Evolutionary conservation across 495 filamentous ascomycete species (phyloP).

Genomic region (Peziza echinospora): DNA sequence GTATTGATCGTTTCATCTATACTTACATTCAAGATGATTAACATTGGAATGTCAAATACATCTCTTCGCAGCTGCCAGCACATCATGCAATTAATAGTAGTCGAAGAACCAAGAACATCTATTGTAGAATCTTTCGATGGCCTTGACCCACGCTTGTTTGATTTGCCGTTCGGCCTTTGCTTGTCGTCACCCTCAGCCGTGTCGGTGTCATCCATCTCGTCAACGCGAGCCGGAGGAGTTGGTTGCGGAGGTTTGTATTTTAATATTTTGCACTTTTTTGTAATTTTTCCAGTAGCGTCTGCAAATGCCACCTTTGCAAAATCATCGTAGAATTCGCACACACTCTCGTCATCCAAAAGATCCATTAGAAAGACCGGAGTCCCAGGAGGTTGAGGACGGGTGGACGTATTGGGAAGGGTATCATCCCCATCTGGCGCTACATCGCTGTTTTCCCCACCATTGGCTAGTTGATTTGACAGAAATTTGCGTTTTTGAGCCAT

Average conservation of each 20-base stretch:
- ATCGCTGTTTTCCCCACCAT: not conserved
- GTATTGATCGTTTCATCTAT: no score
- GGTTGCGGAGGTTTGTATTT: slow-evolving; percentile 40
- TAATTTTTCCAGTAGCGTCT: slow-evolving; percentile 63
- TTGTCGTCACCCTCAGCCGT: slow-evolving; percentile 20
- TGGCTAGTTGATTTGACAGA: not conserved
- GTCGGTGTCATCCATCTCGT: slow-evolving; percentile 23
- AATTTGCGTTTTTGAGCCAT: slow-evolving; percentile 12
- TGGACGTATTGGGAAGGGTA: slow-evolving; percentile 5
- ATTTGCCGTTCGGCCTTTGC: slow-evolving; percentile 23
- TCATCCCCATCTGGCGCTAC: slow-evolving; percentile 9
- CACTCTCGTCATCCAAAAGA: slow-evolving; percentile 78
- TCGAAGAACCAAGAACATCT: not conserved
- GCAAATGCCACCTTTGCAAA: slow-evolving; percentile 80
- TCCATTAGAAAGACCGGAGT: slow-evolving; percentile 79
- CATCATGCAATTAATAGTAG: slow-evolving; percentile 60
- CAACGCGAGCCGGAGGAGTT: slow-evolving; percentile 12
- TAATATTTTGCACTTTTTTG: slow-evolving; percentile 62
- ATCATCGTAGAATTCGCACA: slow-evolving; percentile 88
- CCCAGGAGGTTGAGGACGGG: slow-evolving; percentile 10
- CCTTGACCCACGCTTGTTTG: slow-evolving; percentile 56
- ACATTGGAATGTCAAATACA: slow-evolving; percentile 95
- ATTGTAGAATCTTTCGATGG: no score
- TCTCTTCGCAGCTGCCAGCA: slow-evolving; percentile 94
- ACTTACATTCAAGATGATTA: slow-evolving; percentile 93